Base-by-base conservation (phyloP, 176 grass and related monocot species). In the Oryza punctata region DNA sequence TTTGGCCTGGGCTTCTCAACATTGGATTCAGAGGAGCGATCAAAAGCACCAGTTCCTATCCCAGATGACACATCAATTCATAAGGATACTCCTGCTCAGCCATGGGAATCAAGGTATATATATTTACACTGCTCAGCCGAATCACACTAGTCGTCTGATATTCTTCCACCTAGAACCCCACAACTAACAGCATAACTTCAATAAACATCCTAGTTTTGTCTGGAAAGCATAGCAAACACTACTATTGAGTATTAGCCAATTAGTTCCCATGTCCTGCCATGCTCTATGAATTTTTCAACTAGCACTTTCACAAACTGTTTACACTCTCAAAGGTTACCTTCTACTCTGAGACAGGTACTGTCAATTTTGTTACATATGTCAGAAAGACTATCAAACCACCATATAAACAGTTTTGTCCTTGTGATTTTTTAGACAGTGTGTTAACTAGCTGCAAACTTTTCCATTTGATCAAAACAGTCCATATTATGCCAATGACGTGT, bases 81-180 rank as follows among this genome's bases (percentile, higher is more conserved):
- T 43, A 94, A 94, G 78, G 87, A 94, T 63, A 69, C 28, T 14
- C 79, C 86, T 76, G 25, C 59, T 63, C 83, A 91, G 72, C 85
- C 76, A 83, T 99, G 89, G 87, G 92, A 92, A 83, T 90, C 93
- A 84, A 92, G 96, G 96, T 99, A 92, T 67, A 77, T 67, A 73
- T 24, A 6, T 24, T 73, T 37, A 77, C 49, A 23, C 60, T 73
- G 57, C n/a, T 61, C 57, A 61, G 57, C 57, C 21, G 9, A 61
- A 23, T 2, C 19, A 24, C 57, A 24, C 11, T 61, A 61, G 10
- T 61, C 7, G 7, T 9, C 21, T 61, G 19, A 24, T 61, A 24
- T 61, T 61, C 21, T 10, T 24, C 21, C 57, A n/a, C 57, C 57
- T 3, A 24, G 1, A 24, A 61, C 9, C 57, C 57, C 50, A 57